Conservation (phyloP, 208 protist genomes). For the Histomonas meleagridis region DNA sequence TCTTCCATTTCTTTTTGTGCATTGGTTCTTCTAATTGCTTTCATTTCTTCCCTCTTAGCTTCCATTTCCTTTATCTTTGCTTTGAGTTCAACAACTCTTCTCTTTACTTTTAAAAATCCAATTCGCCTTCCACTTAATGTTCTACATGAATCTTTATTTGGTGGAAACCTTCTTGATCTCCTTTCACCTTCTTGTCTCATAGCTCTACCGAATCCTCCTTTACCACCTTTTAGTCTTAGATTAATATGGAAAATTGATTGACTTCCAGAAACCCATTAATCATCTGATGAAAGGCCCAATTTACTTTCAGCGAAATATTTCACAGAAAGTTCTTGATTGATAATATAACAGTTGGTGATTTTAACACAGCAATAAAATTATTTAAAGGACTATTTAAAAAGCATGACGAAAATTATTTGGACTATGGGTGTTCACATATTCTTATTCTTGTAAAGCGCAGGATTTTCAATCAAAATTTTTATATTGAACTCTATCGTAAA, state of each 20-base stretch:
- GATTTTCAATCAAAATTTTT: too few species aligned
- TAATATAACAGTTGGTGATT: too few species aligned
- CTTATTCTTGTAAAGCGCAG: too few species aligned
- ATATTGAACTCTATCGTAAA: too few species aligned
- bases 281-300: too few species aligned
- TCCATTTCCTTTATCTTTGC: not conserved
- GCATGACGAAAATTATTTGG: too few species aligned
- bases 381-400: too few species aligned
- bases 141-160: conserved; percentile 16
- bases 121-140: conserved; percentile 2
- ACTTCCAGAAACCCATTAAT: too few species aligned
- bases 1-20: not conserved
- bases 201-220: not conserved
- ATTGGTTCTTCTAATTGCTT: not conserved
- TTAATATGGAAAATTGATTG: not conserved
- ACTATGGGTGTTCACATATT: too few species aligned
- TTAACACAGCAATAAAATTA: too few species aligned
- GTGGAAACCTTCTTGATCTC: not conserved
- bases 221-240: not conserved
- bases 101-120: not conserved
- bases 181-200: conserved; percentile 14
- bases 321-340: too few species aligned
- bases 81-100: not conserved
- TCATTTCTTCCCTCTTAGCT: not conserved
- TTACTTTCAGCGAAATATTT: too few species aligned